phyloP scores from a whole-genome alignment of 352 stramenopile genomes.

The Globisporangium lucens region DNA sequence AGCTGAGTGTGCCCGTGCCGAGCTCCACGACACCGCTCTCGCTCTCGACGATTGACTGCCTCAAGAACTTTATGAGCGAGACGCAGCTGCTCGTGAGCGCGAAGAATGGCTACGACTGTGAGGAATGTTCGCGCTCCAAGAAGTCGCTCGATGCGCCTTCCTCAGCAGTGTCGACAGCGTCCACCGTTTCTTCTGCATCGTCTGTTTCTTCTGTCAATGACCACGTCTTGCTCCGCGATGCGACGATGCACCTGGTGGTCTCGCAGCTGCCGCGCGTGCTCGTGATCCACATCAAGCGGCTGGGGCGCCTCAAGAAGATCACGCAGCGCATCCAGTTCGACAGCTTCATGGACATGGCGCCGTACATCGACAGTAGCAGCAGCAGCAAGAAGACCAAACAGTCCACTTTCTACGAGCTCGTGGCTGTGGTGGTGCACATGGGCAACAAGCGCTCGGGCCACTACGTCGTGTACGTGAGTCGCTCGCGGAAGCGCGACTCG shows the following conservation, averaged over 20 bases:
- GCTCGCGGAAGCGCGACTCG: slow-evolving; percentile 36
- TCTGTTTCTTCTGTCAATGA: slow-evolving; percentile 23
- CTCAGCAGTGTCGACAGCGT: slow-evolving; percentile 13
- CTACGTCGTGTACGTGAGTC: slow-evolving; percentile 73
- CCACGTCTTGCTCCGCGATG: slow-evolving; percentile 39
- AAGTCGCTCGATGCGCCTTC: neutral
- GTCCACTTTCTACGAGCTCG: slow-evolving; percentile 50
- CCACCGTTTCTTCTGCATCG: neutral
- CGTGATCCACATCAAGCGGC: slow-evolving; percentile 67
- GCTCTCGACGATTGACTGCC: slow-evolving; percentile 39
- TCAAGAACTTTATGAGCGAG: slow-evolving; percentile 46
- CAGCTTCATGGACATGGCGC: slow-evolving; percentile 47
- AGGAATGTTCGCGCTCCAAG: slow-evolving; percentile 52
- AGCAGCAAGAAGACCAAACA: slow-evolving; percentile 18
- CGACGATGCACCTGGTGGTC: slow-evolving; percentile 51
- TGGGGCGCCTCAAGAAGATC: slow-evolving; percentile 51
- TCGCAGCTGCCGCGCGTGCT: slow-evolving; percentile 53
- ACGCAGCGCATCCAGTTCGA: slow-evolving; percentile 66
- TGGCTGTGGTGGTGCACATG: slow-evolving; percentile 71
- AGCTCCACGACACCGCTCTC: slow-evolving; percentile 13
- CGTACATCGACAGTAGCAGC: slow-evolving; percentile 25
- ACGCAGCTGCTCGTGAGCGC: slow-evolving; percentile 42
- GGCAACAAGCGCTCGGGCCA: slow-evolving; percentile 68
- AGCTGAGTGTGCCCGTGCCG: slow-evolving; percentile 57
- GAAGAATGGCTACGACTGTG: slow-evolving; percentile 73